Evolutionary conservation across 352 stramenopile genomes (phyloP).

Genomic region (Nothophytophthora sp.): DNA sequence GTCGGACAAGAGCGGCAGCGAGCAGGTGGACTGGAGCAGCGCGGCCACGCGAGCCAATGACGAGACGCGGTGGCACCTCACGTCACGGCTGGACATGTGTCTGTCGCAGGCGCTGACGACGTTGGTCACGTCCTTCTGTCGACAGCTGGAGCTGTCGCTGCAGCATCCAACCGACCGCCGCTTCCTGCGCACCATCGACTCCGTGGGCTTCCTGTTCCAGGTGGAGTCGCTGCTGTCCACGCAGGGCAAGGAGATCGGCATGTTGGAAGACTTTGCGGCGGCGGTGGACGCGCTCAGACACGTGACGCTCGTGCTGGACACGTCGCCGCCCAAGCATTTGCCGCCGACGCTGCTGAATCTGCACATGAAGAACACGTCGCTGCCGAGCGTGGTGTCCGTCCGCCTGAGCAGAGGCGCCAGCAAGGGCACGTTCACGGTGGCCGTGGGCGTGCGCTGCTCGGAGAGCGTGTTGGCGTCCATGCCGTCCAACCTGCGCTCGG

Average conservation of each 20-base stretch:
- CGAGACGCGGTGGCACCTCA: conserved; percentile 78
- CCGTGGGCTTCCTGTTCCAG: conserved; percentile 82
- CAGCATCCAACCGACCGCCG: conserved; percentile 56
- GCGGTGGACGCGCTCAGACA: conserved; percentile 77
- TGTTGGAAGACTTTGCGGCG: conserved; percentile 91
- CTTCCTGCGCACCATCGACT: conserved; percentile 65
- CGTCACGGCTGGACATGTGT: conserved; percentile 78
- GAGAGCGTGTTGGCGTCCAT: conserved; percentile 41
- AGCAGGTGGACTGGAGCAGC: conserved; percentile 59
- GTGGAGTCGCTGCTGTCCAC: conserved; percentile 94
- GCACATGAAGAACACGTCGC: conserved; percentile 70
- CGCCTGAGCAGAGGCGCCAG: conserved; percentile 55
- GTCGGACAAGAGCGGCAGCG: conserved; percentile 28
- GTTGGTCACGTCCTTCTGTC: conserved; percentile 73
- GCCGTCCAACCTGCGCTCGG: conserved; percentile 45
- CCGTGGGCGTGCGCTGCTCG: conserved; percentile 59
- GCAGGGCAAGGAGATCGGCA: conserved; percentile 95
- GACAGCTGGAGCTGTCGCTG: conserved; percentile 66
- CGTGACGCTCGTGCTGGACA: conserved; percentile 73
- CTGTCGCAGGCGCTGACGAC: conserved; percentile 77
- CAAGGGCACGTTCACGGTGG: conserved; percentile 51
- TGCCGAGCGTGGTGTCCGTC: conserved; percentile 77
- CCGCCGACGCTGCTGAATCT: conserved; percentile 75
- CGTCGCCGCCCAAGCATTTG: conserved; percentile 52
- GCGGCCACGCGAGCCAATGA: conserved; percentile 45